A percentile compares a stretch with the other conserved stretches of the same genome.
phyloP scores from a whole-genome alignment of 2,329 filamentous ascomycete species.

The Celoporthe dispersa region DNA sequence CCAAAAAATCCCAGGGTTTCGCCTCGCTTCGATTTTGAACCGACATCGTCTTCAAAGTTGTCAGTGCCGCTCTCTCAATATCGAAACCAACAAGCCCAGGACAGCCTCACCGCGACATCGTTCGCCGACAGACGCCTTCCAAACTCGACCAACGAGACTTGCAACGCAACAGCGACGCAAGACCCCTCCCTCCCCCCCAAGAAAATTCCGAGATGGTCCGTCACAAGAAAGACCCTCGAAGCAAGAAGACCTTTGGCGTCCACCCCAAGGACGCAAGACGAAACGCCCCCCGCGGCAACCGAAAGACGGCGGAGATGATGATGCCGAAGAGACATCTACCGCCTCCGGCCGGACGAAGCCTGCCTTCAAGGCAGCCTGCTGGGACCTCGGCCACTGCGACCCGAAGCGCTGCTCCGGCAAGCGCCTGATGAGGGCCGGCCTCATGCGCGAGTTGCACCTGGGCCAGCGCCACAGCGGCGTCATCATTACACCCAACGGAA shows the following conservation, averaged over 20 bases:
- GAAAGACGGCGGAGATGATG: conserved; percentile 39
- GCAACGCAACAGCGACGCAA: not conserved
- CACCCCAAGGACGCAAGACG: conserved; percentile 39
- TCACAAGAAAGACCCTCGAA: conserved; percentile 83
- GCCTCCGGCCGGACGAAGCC: conserved; percentile 44
- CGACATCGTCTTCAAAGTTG: not conserved
- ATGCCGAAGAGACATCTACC: conserved; percentile 27
- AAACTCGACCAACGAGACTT: not conserved
- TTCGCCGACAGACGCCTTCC: not conserved
- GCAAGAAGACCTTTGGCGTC: conserved; percentile 39
- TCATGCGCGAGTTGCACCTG: conserved; percentile 91
- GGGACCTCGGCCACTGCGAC: conserved; percentile 97
- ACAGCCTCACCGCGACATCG: not conserved
- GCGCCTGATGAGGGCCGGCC: conserved; percentile 84
- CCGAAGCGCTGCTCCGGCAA: conserved; percentile 97
- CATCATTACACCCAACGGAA: conserved; percentile 94
- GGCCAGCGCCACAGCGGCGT: conserved; percentile 92
- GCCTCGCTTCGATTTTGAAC: not conserved
- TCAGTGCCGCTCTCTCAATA: not conserved
- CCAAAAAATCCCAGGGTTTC: conserved; percentile 5
- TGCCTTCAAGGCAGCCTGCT: conserved; percentile 90
- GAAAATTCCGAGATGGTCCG: conserved; percentile 72
- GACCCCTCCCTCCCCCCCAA: no score
- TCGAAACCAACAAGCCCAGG: not conserved
- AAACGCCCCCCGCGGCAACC: conserved; percentile 38